Base-by-base conservation (phyloP, 2,329 filamentous ascomycete genomes). In the Aspergillus oerlinghausenensis region DNA sequence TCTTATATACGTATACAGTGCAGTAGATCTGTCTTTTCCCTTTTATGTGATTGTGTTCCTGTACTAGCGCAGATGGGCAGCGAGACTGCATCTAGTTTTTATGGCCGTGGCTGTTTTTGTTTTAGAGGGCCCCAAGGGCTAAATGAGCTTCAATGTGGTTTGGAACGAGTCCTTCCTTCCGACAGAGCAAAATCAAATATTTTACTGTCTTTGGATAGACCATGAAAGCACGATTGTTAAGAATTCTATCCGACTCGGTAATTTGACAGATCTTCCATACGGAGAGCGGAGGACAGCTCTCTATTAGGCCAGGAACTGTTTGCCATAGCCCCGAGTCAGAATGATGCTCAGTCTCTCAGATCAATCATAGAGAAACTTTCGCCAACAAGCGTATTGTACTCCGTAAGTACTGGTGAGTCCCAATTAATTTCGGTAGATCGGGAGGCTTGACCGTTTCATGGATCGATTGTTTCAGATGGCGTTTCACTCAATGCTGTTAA, bases 1-100 rank as follows among this genome's bases (percentile, higher is more conserved):
- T 60, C 57, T 58, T 45, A 17, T 38, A 38, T 52, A 50, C 60
- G 63, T 55, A 63, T 63, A 63, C 54, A 58, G 54, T 56, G 52
- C 52, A 50, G 65, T 64, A 66, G 61, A 63, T 49, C 53, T 57
- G 48, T 50, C 38, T 25, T 50, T 56, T 55, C 14, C 50, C 53
- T 51, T 47, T 49, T 48, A 43, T 42, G 45, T 52, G 40, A 21
- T 53, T 35, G 51, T 21, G 50, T 28, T n/a, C 10, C 19, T 17
- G 43, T 55, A 48, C 47, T 19, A 52, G 48, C 45, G 53, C 26
- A 50, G 29, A 32, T 45, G 35, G 54, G 42, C 38, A 42, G 54
- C 42, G 49, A 52, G 52, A 55, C 48, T 57, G 56, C 59, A 59
- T 56, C 50, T 17, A 50, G 47, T 49, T 50, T 10, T 38, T 29